Base-by-base conservation (phyloP, 2,329 filamentous ascomycete species). In the Raffaelea arxii region DNA sequence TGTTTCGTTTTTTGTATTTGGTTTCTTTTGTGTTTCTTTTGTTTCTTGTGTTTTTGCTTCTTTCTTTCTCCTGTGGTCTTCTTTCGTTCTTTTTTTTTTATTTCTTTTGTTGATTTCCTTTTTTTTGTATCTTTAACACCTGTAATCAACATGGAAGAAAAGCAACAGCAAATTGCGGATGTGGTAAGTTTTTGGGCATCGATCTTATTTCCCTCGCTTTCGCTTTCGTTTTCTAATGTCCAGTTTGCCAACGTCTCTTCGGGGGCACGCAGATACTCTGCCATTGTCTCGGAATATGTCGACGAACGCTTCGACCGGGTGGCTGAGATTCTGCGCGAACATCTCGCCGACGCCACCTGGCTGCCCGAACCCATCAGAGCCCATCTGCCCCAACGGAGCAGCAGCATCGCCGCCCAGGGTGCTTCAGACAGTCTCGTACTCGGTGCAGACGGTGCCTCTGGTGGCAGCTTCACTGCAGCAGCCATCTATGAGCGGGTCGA, bases 231-330 rank as follows among this genome's bases (percentile, higher is more conserved):
- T 25, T 16, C 38, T 24, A 3, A 18, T 37, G 25, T 19, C 16
- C 54, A 79, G 75, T 64, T 79, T 53, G 70, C 71, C 52, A 71
- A 66, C 53, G 63, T 77, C 47, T 68, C 72, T 50, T 65, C 77
- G 65, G 80, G 90, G 58, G 72, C 91, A 60, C 77, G 77, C 51
- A 73, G 72, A 53, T 89, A 88, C 63, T 82, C 84, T 16, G 71
- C 74, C 55, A 75, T 86, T 45, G 75, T 91, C 51, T 87, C 87
- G 61, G 83, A 88, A 53, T 84, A 82, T 54, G 78, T 94, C 61
- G 87, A 96, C 65, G 74, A 76, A 49, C 80, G 89, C 59, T 82
- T 95, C 63, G 87, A 95, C 58, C 72, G 75, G 49, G 80, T 87
- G 39, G 86, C 89, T 46, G 70, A 74, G 30, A 71, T 75, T 32